Percentiles rank a stretch among this genome's conserved stretches.
These are phyloP conservation scores for Serendipita sp. DNA, from an alignment of 768 basidiomycete genomes.

Conservation along the genomic window DNA sequence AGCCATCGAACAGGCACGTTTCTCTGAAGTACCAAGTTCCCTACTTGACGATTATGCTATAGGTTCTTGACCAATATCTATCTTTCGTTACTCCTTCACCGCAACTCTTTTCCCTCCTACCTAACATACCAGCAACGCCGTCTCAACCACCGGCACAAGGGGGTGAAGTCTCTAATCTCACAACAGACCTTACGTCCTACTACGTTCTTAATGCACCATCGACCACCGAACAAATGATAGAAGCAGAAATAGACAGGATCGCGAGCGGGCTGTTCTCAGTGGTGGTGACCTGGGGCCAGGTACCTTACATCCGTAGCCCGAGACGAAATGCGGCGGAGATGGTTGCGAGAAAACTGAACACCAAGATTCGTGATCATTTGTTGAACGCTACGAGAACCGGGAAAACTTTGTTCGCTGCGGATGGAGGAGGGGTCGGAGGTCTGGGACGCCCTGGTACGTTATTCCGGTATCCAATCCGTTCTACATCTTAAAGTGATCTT, in stretches of 20 bases:
- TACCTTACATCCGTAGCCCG: conserved; percentile 89
- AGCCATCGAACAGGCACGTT: conserved; percentile 54
- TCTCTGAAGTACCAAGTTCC: neutral
- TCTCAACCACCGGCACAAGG: conserved; percentile 21
- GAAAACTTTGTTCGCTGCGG: conserved; percentile 58
- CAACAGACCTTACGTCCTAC: conserved; percentile 45
- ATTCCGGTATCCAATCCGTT: conserved; percentile 9
- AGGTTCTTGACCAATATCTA: conserved; percentile 93
- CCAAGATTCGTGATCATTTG: conserved; percentile 75
- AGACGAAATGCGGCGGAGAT: conserved; percentile 96
- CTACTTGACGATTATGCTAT: neutral
- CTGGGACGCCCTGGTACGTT: conserved; percentile 70
- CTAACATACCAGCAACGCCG: conserved; percentile 29
- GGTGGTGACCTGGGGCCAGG: conserved; percentile 71
- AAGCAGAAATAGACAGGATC: conserved; percentile 82
- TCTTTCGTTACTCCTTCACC: conserved; percentile 91
- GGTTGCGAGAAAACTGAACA: conserved; percentile 93
- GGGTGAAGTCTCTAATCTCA: conserved; percentile 14
- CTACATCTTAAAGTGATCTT: neutral
- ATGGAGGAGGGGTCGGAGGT: conserved; percentile 66
- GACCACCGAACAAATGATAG: conserved; percentile 79
- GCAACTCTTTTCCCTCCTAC: conserved; percentile 79
- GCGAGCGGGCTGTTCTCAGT: conserved; percentile 85
- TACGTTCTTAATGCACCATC: conserved; percentile 78
- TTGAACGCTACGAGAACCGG: conserved; percentile 49